phyloP scores from a whole-genome alignment of 2,329 filamentous ascomycete genomes.

The Fusarium penzigii region DNA sequence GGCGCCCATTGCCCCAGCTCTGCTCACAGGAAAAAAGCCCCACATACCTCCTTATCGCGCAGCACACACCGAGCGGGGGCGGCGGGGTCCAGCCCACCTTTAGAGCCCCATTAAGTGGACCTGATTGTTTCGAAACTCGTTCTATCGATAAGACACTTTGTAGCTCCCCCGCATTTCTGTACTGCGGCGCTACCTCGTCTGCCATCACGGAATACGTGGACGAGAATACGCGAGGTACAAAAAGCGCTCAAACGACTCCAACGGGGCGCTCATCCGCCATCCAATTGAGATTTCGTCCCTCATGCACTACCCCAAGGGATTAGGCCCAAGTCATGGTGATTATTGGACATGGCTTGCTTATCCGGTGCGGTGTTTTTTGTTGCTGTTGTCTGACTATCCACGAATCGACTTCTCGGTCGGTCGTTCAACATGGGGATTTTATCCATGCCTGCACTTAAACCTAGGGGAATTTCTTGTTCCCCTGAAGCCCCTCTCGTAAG shows the following conservation, averaged over 20 bases:
- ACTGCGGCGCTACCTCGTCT: conserved; percentile 18
- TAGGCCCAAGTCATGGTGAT: too few relatives aligned
- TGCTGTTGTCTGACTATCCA: too few relatives aligned
- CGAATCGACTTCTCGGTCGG: not conserved
- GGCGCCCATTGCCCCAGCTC: too few relatives aligned
- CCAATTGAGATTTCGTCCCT: conserved; percentile 11
- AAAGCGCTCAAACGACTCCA: conserved; percentile 6
- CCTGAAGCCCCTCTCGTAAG: conserved; percentile 4
- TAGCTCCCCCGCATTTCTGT: conserved; percentile 15
- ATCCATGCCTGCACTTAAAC: conserved; percentile 17
- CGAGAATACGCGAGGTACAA: conserved; percentile 13
- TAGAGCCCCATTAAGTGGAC: not conserved
- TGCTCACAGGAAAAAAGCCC: too few relatives aligned
- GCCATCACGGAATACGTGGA: conserved; percentile 5
- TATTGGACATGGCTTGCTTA: too few relatives aligned
- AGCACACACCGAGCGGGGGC: too few relatives aligned
- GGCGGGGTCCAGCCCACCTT: not conserved
- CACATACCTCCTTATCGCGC: too few relatives aligned
- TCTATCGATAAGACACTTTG: conserved; percentile 6
- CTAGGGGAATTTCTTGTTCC: conserved; percentile 11
- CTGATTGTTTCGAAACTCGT: conserved; percentile 5
- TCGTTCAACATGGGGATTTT: conserved; percentile 13
- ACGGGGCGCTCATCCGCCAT: conserved; percentile 19
- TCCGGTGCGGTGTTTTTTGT: too few relatives aligned
- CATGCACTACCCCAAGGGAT: too few relatives aligned